Evolutionary conservation across 2,329 filamentous ascomycete genomes (phyloP).

Genomic region (Alternaria consortialis): DNA sequence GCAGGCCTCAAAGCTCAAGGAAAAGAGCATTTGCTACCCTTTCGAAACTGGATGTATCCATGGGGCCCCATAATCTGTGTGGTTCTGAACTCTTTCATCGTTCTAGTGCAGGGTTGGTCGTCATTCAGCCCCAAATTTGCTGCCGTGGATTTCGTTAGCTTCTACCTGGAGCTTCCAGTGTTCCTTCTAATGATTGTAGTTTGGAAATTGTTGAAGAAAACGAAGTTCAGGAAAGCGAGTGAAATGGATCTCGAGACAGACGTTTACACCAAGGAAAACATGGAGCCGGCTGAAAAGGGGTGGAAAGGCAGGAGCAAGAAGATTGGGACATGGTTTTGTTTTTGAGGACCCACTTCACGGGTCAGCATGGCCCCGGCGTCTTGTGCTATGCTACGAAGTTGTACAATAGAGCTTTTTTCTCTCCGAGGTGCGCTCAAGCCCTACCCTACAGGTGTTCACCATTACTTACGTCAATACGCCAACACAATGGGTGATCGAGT

Average conservation of each 20-base stretch:
- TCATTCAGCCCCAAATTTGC: conserved; percentile 64
- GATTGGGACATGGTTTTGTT: conserved; percentile 42
- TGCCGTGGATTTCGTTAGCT: conserved; percentile 59
- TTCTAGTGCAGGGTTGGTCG: conserved; percentile 43
- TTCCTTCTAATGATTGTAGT: conserved; percentile 39
- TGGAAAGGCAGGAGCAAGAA: conserved; percentile 33
- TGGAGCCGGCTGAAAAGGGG: conserved; percentile 34
- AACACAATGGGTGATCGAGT: background rate
- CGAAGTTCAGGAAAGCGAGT: conserved; percentile 34
- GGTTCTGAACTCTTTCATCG: conserved; percentile 39
- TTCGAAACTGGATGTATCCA: conserved; percentile 67
- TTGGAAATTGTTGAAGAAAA: conserved; percentile 43
- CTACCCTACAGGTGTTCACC: background rate
- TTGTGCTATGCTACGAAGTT: background rate
- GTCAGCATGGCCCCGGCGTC: background rate
- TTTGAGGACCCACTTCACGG: conserved; percentile 17
- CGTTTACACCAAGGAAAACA: conserved; percentile 43
- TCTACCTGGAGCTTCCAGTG: conserved; percentile 55
- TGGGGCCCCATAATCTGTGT: conserved; percentile 56
- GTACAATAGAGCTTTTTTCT: background rate
- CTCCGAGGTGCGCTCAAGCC: background rate
- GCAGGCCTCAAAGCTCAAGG: conserved; percentile 56
- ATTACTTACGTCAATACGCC: background rate
- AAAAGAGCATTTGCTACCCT: conserved; percentile 57
- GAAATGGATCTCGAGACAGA: conserved; percentile 45